phyloP scores from a whole-genome alignment of 345 rosid species.

The Arabis alpina region DNA sequence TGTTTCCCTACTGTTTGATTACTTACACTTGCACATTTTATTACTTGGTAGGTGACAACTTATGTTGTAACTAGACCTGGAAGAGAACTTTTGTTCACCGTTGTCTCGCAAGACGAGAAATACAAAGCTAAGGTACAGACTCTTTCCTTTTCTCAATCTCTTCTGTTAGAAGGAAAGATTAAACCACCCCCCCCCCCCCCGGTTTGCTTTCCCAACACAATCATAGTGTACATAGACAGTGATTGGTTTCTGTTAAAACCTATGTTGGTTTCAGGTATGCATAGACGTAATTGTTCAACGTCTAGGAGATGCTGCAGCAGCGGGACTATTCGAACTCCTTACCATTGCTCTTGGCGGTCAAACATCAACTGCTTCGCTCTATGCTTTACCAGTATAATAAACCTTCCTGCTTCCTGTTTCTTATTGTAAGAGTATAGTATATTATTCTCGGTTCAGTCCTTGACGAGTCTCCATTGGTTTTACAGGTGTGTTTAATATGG shows the following conservation, averaged over 20 bases:
- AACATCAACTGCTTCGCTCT: conserved; percentile 69
- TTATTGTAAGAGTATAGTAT: neutral
- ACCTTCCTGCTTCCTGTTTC: conserved; percentile 1
- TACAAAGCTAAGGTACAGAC: conserved; percentile 84
- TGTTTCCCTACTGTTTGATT: conserved; percentile 10
- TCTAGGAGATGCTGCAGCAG: conserved; percentile 93
- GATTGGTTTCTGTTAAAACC: too few relatives aligned
- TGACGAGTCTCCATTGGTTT: conserved; percentile 11
- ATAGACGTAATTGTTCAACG: conserved; percentile 92
- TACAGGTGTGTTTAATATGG: conserved; percentile 77
- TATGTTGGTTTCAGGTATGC: conserved; percentile 59
- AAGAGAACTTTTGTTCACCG: conserved; percentile 90
- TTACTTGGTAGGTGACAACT: conserved; percentile 64
- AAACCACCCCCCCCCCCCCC: too few relatives aligned
- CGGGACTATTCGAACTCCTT: conserved; percentile 81
- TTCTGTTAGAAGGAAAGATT: too few relatives aligned
- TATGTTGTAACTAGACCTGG: conserved; percentile 92
- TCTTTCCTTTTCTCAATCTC: neutral
- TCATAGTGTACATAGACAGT: too few relatives aligned
- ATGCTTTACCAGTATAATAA: conserved; percentile 70
- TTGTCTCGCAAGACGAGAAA: conserved; percentile 91
- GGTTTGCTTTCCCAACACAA: too few relatives aligned
- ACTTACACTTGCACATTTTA: conserved; percentile 5
- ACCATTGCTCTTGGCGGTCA: conserved; percentile 67
- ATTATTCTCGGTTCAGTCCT: neutral